Evolutionary conservation across 768 basidiomycete species (phyloP).

Genomic region (Pleurotus giganteus): DNA sequence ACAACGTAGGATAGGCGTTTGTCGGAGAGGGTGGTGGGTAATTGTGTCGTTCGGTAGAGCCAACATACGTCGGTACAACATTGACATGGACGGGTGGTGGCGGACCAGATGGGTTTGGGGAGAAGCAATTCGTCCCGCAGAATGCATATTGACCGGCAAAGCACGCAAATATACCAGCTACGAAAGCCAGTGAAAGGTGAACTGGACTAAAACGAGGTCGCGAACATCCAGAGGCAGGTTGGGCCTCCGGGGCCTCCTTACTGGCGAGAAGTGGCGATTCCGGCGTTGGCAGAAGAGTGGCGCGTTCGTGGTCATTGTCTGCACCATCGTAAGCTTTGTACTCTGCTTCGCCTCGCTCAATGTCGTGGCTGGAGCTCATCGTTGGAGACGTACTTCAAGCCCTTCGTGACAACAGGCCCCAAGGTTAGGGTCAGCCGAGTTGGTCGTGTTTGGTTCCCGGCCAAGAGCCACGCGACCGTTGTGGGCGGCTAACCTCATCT

Average conservation of each 20-base stretch:
- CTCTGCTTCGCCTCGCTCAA: conserved; percentile 20
- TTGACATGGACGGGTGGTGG: conserved; percentile 19
- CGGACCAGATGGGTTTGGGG: conserved; percentile 10
- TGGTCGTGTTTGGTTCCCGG: too few relatives aligned
- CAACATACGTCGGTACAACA: conserved; percentile 59
- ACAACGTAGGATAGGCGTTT: conserved; percentile 67
- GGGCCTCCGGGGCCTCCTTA: not conserved
- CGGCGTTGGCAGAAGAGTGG: conserved; percentile 32
- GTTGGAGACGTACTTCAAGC: too few relatives aligned
- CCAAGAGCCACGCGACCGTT: too few relatives aligned
- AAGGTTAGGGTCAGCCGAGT: too few relatives aligned
- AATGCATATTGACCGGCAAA: conserved; percentile 48
- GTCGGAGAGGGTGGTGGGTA: conserved; percentile 76
- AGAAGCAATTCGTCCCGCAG: conserved; percentile 40
- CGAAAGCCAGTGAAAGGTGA: conserved; percentile 50
- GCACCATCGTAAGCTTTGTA: conserved; percentile 12
- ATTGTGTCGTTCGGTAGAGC: conserved; percentile 65
- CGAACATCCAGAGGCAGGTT: conserved; percentile 15
- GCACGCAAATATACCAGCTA: conserved; percentile 50
- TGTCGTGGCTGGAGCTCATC: conserved; percentile 16
- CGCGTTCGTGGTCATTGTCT: conserved; percentile 25
- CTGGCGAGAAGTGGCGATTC: conserved; percentile 3
- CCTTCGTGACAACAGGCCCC: too few relatives aligned
- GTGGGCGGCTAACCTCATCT: too few relatives aligned
- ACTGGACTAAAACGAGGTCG: conserved; percentile 28